Conservation (phyloP, 345 rosid genomes). For the Eucalyptus pauciflora region DNA sequence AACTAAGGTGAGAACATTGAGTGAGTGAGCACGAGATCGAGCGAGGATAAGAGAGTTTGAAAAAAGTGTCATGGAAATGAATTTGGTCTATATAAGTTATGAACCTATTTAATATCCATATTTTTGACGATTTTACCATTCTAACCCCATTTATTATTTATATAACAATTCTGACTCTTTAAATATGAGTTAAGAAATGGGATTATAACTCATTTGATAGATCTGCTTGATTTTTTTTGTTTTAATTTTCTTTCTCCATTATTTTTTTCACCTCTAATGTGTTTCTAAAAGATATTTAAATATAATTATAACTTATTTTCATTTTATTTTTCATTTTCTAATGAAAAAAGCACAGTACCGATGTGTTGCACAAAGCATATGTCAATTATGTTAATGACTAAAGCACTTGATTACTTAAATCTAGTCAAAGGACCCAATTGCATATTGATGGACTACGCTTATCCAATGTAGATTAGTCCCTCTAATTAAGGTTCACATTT, state of each 20-base stretch:
- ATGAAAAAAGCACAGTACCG: background rate
- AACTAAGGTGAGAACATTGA: rapidly evolving
- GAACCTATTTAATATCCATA: background rate
- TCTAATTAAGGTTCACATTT: background rate
- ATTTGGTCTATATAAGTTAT: too few relatives aligned
- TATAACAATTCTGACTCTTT: background rate
- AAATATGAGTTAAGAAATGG: background rate
- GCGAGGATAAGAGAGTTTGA: background rate
- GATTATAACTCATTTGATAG: background rate
- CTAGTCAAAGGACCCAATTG: background rate
- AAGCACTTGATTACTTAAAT: background rate
- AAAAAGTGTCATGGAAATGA: too few relatives aligned
- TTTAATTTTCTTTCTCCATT: background rate
- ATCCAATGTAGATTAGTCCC: background rate
- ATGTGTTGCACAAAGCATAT: background rate
- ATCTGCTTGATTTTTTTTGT: background rate
- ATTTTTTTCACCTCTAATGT: background rate
- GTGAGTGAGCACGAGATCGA: rapidly evolving
- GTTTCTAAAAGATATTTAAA: background rate
- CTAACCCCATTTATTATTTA: background rate
- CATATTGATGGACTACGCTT: background rate
- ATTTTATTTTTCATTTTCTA: background rate
- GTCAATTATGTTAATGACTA: background rate
- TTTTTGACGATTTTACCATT: too few relatives aligned
- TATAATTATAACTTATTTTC: background rate